Evolutionary conservation across 108 stramenopile species (phyloP).

Genomic region (Tribonema minus): DNA sequence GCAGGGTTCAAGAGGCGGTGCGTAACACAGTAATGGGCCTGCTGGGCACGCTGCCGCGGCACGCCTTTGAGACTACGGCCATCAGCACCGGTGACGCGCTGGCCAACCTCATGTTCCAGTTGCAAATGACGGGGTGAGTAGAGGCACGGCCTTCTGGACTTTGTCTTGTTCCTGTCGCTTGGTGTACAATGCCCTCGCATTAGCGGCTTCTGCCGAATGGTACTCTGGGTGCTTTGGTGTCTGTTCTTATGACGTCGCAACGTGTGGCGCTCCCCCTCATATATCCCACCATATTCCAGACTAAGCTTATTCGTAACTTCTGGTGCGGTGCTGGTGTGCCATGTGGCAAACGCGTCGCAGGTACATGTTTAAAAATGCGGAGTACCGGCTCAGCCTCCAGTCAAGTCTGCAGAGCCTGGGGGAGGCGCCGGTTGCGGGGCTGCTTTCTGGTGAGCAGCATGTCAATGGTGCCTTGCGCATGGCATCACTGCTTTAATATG

Average conservation of each 20-base stretch:
- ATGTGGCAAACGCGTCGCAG: too few species aligned
- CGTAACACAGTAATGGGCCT: slow-evolving; percentile 77
- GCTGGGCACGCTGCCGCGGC: slow-evolving; percentile 77
- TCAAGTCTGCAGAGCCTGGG: neutral
- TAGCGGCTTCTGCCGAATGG: too few species aligned
- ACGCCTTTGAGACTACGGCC: slow-evolving; percentile 83
- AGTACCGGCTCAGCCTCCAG: slow-evolving; percentile 72
- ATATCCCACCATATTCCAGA: too few species aligned
- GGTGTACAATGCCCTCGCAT: too few species aligned
- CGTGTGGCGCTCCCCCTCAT: too few species aligned
- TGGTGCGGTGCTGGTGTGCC: too few species aligned
- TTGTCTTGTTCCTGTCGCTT: too few species aligned
- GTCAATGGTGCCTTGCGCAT: too few species aligned
- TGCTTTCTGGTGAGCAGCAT: neutral
- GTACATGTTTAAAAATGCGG: slow-evolving; percentile 96
- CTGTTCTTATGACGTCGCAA: too few species aligned
- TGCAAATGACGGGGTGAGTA: slow-evolving; percentile 97
- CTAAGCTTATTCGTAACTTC: too few species aligned
- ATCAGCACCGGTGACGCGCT: slow-evolving; percentile 77
- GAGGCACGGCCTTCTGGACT: too few species aligned
- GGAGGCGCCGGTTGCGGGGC: neutral
- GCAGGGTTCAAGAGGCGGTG: slow-evolving; percentile 72
- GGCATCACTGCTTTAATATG: neutral
- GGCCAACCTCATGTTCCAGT: slow-evolving; percentile 89
- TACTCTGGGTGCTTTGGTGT: too few species aligned